Base-by-base conservation (phyloP, 2,329 filamentous ascomycete species). In the Cytospora paraplurivora region DNA sequence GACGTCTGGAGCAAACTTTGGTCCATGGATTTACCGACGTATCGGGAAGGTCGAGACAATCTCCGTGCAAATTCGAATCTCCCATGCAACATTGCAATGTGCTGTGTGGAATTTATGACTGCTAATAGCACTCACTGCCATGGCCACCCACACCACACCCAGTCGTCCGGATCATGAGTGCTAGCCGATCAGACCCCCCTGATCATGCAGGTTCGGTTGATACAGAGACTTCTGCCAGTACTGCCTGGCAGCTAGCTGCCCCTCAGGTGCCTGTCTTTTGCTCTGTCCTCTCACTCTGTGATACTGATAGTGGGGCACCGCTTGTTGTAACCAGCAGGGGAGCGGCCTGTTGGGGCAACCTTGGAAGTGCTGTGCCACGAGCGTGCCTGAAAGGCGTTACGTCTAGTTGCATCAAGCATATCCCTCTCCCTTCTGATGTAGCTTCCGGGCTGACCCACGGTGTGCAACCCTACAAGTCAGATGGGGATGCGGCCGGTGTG, bases 151-250 rank as follows among this genome's bases (percentile, higher is more conserved):
- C 58, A 32, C 35, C 10, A 56, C 27, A 21, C 47, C 34, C 50
- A 10, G 59, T n/a, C 37, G 50, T 35, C 50, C 49, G 52, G 50
- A 55, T 38, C 37, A 50, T 17, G 49, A 41, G 32, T 27, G 34
- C 56, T 35, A 55, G 44, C 17, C 56, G 41, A 54, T 21, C 61
- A 49, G 56, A 57, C 57, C 56, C 54, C 64, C 61, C 27, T 27
- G 61, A 51, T 38, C 49, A 64, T 64, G 64, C 58, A 64, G 57
- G 62, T 47, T 60, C 51, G 38, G 27, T 55, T 61, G 53, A 44
- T 38, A 21, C 49, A 52, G 51, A 61, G 51, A 38, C 51, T 35
- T 33, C 12, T 32, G 32, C 27, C 49, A 61, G 15, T 44, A n/a
- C 4, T 19, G 21, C 17, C 11, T n/a, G n/a, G n/a, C 38, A 47